Evolutionary conservation across 768 basidiomycete species (phyloP).

Genomic region (Suillus discolor): DNA sequence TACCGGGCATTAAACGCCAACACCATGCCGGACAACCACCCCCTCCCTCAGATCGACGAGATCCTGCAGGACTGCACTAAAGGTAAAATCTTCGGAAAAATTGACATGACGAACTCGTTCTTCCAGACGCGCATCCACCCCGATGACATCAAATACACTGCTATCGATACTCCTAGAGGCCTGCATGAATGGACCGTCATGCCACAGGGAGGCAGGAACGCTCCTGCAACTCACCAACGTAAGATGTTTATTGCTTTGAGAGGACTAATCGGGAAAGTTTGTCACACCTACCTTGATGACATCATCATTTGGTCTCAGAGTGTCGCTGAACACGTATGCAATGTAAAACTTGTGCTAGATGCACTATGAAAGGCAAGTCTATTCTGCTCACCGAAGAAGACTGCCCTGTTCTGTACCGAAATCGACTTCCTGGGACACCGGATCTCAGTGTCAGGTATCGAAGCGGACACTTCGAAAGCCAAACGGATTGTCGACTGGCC

Average conservation of each 20-base stretch:
- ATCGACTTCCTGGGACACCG: conserved; percentile 32
- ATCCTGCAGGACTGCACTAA: conserved; percentile 13
- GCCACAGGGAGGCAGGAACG: conserved; percentile 37
- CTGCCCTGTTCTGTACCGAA: conserved; percentile 25
- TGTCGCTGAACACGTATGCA: conserved; percentile 34
- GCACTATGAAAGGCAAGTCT: conserved; percentile 30
- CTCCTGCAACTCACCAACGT: conserved; percentile 36
- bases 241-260: conserved; percentile 36
- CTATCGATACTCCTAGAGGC: conserved; percentile 32
- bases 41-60: conserved; percentile 23
- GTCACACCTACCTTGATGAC: conserved; percentile 31
- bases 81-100: conserved; percentile 31
- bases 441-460: conserved; percentile 28
- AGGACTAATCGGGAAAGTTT: conserved; percentile 35
- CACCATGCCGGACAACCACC: conserved; percentile 24
- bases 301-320: conserved; percentile 37
- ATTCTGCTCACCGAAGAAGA: conserved; percentile 34
- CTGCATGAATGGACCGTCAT: conserved; percentile 41
- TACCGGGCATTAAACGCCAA: conserved; percentile 22
- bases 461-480: conserved; percentile 28
- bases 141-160: conserved; percentile 34
- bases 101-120: conserved; percentile 43
- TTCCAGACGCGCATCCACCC: conserved; percentile 36
- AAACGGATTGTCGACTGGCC: conserved; percentile 21
- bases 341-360: conserved; percentile 33